A percentile compares a stretch with the other conserved stretches of the same genome.
Evolutionary conservation across 83 land plant genomes (phyloP).

Genomic region (Picea abies): DNA sequence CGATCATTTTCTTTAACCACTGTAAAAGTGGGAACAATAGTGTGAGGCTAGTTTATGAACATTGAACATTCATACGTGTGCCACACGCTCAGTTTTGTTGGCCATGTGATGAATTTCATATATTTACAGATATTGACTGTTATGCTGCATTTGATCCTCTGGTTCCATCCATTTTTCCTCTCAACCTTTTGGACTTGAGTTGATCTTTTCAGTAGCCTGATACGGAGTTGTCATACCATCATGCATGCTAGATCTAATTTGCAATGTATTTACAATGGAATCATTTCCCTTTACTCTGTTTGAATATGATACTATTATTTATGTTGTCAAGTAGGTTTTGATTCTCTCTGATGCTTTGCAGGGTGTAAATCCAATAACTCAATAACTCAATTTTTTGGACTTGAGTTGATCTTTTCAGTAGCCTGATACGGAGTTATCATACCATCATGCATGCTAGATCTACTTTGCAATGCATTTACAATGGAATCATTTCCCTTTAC

Average conservation of each 20-base stretch:
- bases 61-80: background rate
- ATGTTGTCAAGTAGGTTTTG: background rate
- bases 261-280: background rate
- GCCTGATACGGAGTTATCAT: background rate
- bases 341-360: constrained; percentile 20
- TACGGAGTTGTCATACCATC: background rate
- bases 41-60: too few relatives aligned
- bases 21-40: too few relatives aligned
- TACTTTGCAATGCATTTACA: background rate
- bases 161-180: background rate
- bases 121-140: background rate
- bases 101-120: background rate
- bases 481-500: background rate
- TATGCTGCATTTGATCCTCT: background rate
- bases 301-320: background rate
- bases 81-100: background rate
- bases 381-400: background rate
- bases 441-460: background rate
- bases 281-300: background rate
- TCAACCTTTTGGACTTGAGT: background rate
- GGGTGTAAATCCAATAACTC: constrained; percentile 33
- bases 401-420: background rate
- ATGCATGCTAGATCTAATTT: background rate
- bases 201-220: background rate
- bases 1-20: too few relatives aligned